These are phyloP conservation scores for Hemileia vastatrix DNA, from an alignment of 1,284 basidiomycete genomes.

Conservation along the genomic window DNA sequence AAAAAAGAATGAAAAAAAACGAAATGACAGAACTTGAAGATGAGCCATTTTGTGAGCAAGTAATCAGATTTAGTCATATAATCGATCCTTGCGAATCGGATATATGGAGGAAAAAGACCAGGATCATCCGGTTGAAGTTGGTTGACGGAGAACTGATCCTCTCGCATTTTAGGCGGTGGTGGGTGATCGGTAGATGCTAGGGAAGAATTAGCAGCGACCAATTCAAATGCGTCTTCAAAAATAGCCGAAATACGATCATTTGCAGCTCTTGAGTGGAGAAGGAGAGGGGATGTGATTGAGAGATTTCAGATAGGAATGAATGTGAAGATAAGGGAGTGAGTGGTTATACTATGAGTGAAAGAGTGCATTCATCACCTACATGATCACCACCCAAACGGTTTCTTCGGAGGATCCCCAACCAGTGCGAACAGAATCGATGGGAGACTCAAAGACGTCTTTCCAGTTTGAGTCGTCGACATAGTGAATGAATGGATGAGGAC, in stretches of 20 bases:
- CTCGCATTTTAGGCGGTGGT: slow-evolving; percentile 7
- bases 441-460: slow-evolving; percentile 11
- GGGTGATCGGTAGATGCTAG: slow-evolving; percentile 14
- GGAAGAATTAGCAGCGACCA: slow-evolving; percentile 14
- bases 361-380: no score
- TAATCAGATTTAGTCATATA: slow-evolving; percentile 21
- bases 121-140: slow-evolving; percentile 11
- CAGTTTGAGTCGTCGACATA: slow-evolving; percentile 17
- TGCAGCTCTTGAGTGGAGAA: background rate
- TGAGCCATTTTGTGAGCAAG: slow-evolving; percentile 20
- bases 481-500: slow-evolving; percentile 17
- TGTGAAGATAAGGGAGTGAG: background rate
- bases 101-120: slow-evolving; percentile 7
- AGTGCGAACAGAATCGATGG: slow-evolving; percentile 10
- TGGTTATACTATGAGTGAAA: background rate
- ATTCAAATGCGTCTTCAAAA: slow-evolving; percentile 18
- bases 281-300: background rate
- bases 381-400: slow-evolving; percentile 20
- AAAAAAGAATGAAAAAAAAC: background rate
- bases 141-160: slow-evolving; percentile 5
- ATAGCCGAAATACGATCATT: slow-evolving; percentile 15
- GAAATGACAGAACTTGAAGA: slow-evolving; percentile 10
- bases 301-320: background rate
- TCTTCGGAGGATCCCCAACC: slow-evolving; percentile 17
- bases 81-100: slow-evolving; percentile 19